Evolutionary conservation across 306 rosid genomes (phyloP).

Genomic region (Crataegus laevigata): DNA sequence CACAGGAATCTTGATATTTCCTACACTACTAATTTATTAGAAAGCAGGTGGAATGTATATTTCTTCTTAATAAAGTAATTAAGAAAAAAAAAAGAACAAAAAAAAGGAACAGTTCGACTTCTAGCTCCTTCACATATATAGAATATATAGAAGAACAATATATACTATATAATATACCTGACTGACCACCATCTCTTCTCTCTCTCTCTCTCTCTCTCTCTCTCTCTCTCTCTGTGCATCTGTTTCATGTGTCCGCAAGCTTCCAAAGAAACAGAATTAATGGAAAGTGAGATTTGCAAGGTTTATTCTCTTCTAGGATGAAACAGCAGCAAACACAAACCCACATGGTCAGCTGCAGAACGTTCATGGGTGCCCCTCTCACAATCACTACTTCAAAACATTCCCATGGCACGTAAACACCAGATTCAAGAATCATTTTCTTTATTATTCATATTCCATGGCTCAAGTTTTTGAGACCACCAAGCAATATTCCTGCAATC

Average conservation of each 20-base stretch:
- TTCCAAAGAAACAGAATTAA: conserved; percentile 89
- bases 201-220: conserved; percentile 14
- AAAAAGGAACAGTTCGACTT: conserved; percentile 14
- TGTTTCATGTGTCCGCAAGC: conserved; percentile 60
- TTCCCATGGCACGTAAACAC: conserved; percentile 37
- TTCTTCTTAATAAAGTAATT: conserved; percentile 28
- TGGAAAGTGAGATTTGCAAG: conserved; percentile 81
- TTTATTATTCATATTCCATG: conserved; percentile 28
- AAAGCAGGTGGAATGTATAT: conserved; percentile 25
- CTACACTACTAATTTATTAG: conserved; percentile 9
- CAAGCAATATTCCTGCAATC: neutral
- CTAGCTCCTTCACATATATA: conserved; percentile 13
- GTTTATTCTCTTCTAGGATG: conserved; percentile 26
- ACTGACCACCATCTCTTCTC: conserved; percentile 49
- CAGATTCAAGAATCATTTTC: neutral
- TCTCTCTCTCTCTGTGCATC: conserved; percentile 25
- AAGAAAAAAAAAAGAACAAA: neutral
- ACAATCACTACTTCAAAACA: conserved; percentile 1
- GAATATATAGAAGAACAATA: neutral
- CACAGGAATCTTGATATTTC: neutral
- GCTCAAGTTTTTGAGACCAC: conserved; percentile 25
- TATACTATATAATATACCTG: conserved; percentile 26
- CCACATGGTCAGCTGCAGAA: conserved; percentile 13
- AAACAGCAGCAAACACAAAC: conserved; percentile 17
- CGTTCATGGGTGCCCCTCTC: conserved; percentile 41